phyloP scores from a whole-genome alignment of 2,329 filamentous ascomycete genomes.

The Colletotrichum incanum region DNA sequence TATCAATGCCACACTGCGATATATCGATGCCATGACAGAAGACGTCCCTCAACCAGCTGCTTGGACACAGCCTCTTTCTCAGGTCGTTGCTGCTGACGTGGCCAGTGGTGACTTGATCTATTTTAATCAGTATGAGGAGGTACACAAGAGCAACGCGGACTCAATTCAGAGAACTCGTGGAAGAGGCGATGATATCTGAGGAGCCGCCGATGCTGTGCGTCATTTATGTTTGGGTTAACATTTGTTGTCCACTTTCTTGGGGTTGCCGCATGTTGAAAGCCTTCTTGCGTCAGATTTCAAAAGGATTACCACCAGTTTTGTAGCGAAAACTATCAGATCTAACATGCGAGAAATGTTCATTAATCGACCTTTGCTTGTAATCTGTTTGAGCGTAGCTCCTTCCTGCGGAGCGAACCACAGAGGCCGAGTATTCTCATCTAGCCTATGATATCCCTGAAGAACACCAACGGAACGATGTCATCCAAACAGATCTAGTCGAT shows the following conservation, averaged over 20 bases:
- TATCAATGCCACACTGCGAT: constrained; percentile 35
- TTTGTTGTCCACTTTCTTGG: background rate
- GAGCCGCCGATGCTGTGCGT: too few relatives aligned
- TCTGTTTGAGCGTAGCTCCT: background rate
- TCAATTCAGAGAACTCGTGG: constrained; percentile 27
- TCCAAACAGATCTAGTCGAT: background rate
- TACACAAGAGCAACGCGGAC: constrained; percentile 36
- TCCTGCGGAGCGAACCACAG: background rate
- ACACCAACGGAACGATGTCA: background rate
- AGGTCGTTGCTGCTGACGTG: constrained; percentile 36
- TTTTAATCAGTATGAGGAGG: constrained; percentile 39
- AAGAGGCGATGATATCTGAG: background rate
- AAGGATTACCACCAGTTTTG: too few relatives aligned
- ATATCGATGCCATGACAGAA: constrained; percentile 38
- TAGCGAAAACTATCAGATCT: too few relatives aligned
- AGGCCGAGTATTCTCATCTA: background rate
- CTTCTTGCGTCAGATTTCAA: background rate
- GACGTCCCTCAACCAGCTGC: constrained; percentile 35
- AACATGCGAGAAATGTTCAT: too few relatives aligned
- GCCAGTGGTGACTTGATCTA: constrained; percentile 38
- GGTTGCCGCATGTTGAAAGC: background rate
- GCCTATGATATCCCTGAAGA: background rate
- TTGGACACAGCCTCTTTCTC: constrained; percentile 34
- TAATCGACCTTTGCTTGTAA: background rate
- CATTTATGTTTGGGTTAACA: too few relatives aligned